phyloP scores from a whole-genome alignment of 257 asterid genomes.

The Salvia rosmarinus region DNA sequence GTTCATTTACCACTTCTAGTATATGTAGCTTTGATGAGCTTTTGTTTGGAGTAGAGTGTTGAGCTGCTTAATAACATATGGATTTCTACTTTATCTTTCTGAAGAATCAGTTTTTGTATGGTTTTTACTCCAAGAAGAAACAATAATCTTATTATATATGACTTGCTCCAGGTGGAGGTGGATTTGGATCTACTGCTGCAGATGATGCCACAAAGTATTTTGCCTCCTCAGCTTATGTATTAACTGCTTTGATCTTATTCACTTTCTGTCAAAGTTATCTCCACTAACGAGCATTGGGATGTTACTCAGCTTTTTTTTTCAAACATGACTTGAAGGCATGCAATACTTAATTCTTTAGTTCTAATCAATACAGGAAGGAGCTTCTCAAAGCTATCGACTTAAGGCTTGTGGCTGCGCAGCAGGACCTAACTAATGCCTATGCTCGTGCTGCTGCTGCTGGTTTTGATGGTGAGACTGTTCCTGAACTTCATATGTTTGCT shows the following conservation, averaged over 20 bases:
- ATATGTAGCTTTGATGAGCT: neutral
- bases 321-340: conserved; percentile 3
- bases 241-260: conserved; percentile 17
- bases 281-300: neutral
- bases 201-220: conserved; percentile 90
- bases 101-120: neutral
- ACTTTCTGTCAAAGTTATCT: neutral
- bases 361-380: conserved; percentile 73
- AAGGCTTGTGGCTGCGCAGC: conserved; percentile 76
- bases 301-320: neutral
- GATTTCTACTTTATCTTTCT: conserved; percentile 11
- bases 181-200: conserved; percentile 58
- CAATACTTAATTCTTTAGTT: conserved; percentile 29
- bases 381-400: conserved; percentile 87
- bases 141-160: conserved; percentile 22
- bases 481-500: conserved; percentile 89
- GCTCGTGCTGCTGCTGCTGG: conserved; percentile 88
- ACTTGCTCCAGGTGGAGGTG: conserved; percentile 64
- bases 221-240: conserved; percentile 28
- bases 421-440: conserved; percentile 75
- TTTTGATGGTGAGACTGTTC: conserved; percentile 62
- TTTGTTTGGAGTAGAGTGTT: neutral
- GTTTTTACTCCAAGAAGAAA: conserved; percentile 10
- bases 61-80: conserved; percentile 12
- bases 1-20: neutral